Evolutionary conservation across 768 basidiomycete genomes (phyloP).

Genomic region (Boletus sp.): DNA sequence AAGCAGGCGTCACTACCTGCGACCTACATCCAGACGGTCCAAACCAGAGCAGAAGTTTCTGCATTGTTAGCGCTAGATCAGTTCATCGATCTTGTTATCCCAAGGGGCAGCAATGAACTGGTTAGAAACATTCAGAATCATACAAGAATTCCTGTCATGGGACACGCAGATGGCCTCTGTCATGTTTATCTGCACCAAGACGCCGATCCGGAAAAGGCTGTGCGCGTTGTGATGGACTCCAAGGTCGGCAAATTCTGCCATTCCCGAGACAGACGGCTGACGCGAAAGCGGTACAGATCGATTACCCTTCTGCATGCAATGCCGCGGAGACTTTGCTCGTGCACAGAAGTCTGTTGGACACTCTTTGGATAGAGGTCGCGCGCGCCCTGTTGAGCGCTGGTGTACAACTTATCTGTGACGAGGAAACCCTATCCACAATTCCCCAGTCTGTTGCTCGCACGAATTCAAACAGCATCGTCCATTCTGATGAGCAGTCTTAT

Average conservation of each 20-base stretch:
- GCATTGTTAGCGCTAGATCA: constrained; percentile 81
- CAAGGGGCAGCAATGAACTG: constrained; percentile 88
- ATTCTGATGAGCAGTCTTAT: constrained; percentile 66
- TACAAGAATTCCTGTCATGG: constrained; percentile 97
- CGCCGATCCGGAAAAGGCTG: constrained; percentile 76
- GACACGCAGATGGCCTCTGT: constrained; percentile 96
- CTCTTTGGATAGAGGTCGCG: constrained; percentile 83
- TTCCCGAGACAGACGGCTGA: not conserved
- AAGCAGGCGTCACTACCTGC: constrained; percentile 68
- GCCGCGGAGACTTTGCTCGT: constrained; percentile 86
- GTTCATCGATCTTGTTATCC: constrained; percentile 97
- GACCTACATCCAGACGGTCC: constrained; percentile 88
- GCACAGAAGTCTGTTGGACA: constrained; percentile 67
- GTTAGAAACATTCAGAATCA: constrained; percentile 86
- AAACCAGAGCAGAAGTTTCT: constrained; percentile 89
- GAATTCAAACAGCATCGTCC: constrained; percentile 48
- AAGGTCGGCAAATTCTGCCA: constrained; percentile 55
- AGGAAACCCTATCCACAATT: constrained; percentile 57
- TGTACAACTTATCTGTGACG: constrained; percentile 82
- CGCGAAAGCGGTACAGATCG: constrained; percentile 48
- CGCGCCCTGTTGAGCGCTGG: constrained; percentile 61
- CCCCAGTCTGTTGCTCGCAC: constrained; percentile 32
- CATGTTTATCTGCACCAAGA: constrained; percentile 84
- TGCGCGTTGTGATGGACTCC: constrained; percentile 81
- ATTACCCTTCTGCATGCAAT: constrained; percentile 97